Evolutionary conservation across 2,329 filamentous ascomycete genomes (phyloP).

Genomic region (Xylaria sp.): DNA sequence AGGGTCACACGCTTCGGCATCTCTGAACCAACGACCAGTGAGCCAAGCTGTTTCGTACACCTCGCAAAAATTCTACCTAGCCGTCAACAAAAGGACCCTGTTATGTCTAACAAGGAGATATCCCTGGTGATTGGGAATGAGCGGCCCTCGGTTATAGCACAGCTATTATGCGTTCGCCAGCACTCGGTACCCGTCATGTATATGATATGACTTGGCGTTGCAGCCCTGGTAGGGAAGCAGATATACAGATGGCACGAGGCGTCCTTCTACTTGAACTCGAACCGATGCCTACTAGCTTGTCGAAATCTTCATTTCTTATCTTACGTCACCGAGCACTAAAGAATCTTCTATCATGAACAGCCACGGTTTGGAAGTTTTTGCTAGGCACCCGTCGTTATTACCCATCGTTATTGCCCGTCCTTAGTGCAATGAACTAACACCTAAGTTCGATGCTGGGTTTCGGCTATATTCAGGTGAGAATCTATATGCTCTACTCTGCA

Average conservation of each 20-base stretch:
- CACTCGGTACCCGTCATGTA: background rate
- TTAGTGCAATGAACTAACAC: no score
- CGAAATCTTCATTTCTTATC: conserved; percentile 1
- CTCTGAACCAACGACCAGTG: background rate
- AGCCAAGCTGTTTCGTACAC: background rate
- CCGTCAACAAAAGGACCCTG: background rate
- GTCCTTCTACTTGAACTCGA: background rate
- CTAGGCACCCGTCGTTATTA: background rate
- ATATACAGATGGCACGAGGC: background rate
- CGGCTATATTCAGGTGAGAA: background rate
- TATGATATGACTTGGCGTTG: background rate
- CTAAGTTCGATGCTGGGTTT: no score
- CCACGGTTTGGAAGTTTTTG: background rate
- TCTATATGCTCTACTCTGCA: background rate
- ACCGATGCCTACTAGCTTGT: conserved; percentile 25
- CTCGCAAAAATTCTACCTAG: background rate
- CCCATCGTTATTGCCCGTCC: no score
- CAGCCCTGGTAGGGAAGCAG: background rate
- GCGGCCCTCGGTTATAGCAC: no score
- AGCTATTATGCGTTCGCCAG: background rate
- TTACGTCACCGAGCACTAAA: background rate
- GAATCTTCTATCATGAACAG: background rate
- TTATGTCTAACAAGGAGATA: background rate
- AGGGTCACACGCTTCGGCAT: conserved; percentile 18
- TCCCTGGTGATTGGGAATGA: no score